Evolutionary conservation across 2,329 filamentous ascomycete species (phyloP), one percentile per base, ranked within the genome.

Genomic region (Trichoderma asperellum): DNA sequence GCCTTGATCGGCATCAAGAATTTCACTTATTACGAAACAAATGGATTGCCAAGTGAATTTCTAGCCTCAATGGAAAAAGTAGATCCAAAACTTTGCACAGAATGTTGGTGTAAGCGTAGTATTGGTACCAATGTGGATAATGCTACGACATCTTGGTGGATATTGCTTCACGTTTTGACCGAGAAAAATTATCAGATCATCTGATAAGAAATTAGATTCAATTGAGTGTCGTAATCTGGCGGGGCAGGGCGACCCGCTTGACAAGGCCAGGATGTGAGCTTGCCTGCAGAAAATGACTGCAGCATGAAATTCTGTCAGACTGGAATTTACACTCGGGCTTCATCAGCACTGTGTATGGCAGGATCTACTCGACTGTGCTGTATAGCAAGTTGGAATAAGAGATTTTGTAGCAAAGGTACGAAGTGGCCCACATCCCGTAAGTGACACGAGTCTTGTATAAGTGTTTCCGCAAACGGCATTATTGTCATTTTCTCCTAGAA

Each of bases 141-240:
- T 49, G 56, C 37, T 58, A 34, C 34, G 56, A 37, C 56, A 37
- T 58, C 4, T 34, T 27, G 10, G 34, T 21, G 32, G 52, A 16
- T 47, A 66, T 5, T 4, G 18, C 55, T 66, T 47, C 37, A 58
- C 24, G n/a, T 56, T 34, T 29, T 16, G 21, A 43, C 53, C 40
- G 52, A 24, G 32, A 67, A 67, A 58, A 59, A 37, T 67, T 67
- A 67, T 67, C 64, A 49, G 64, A 67, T 67, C 64, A 67, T 67
- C 64, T 67, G 64, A 67, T 67, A 67, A 67, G 55, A 59, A 67
- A 59, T 59, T 37, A 16, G 18, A 64, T n/a, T 10, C 18, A 37
- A n/a, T 64, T 53, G 34, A 40, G 24, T 37, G 56, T 67, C 55
- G 40, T 32, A 59, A 59, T 56, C 8, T 6, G 29, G 64, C 64